Percentiles rank a stretch among this genome's conserved stretches.
Conservation (phyloP, 2,329 filamentous ascomycete species). For the Zymoseptoria crescenta region DNA sequence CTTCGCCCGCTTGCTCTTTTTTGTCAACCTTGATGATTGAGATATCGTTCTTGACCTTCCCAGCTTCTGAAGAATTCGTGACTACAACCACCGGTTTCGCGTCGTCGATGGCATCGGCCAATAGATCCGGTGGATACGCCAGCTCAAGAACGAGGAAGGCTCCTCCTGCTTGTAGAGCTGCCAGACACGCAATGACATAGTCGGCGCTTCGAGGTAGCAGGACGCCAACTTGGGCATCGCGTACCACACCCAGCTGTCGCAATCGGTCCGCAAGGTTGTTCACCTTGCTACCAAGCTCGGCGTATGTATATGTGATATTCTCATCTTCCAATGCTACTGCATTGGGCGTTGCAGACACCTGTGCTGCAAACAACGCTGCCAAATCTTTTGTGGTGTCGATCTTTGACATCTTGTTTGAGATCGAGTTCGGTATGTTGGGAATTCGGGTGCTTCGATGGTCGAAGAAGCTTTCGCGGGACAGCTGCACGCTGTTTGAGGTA, state of each 20-base stretch:
- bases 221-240: constrained; percentile 67
- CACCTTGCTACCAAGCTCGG: constrained; percentile 61
- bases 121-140: constrained; percentile 65
- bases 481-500: background rate
- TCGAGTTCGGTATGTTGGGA: background rate
- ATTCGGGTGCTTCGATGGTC: background rate
- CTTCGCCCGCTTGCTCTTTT: background rate
- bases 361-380: constrained; percentile 60
- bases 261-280: constrained; percentile 57
- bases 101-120: constrained; percentile 71
- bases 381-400: constrained; percentile 67
- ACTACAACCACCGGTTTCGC: constrained; percentile 63
- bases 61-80: constrained; percentile 56
- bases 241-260: constrained; percentile 59
- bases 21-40: constrained; percentile 61
- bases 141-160: constrained; percentile 75
- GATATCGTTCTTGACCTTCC: constrained; percentile 55
- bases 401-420: constrained; percentile 46
- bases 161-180: constrained; percentile 68
- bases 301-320: constrained; percentile 59
- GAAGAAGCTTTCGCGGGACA: too few species aligned
- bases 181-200: constrained; percentile 71
- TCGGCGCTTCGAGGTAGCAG: constrained; percentile 67
- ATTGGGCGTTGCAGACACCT: constrained; percentile 61
- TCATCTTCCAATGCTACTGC: constrained; percentile 67